Conservation (phyloP, 768 basidiomycete species). For the Lentinula sp. region DNA sequence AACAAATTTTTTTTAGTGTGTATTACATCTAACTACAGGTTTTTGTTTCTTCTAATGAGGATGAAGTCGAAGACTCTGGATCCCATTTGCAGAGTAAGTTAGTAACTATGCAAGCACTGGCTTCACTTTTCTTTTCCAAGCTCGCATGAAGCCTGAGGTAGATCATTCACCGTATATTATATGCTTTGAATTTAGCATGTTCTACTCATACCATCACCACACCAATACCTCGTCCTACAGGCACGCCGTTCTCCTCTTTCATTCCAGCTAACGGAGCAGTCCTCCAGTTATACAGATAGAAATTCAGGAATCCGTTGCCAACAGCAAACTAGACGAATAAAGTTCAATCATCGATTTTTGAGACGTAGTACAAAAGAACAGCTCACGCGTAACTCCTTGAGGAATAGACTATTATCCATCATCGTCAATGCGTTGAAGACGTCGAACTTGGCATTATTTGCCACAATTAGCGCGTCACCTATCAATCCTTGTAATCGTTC, state of each 20-base stretch:
- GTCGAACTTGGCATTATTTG: conserved; percentile 84
- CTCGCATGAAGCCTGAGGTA: too few species aligned
- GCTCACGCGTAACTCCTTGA: conserved; percentile 77
- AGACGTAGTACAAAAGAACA: background rate
- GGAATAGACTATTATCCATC: conserved; percentile 86
- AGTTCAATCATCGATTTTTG: background rate
- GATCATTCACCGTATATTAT: too few species aligned
- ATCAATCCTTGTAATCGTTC: conserved; percentile 67
- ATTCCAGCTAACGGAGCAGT: conserved; percentile 76
- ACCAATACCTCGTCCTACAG: conserved; percentile 79
- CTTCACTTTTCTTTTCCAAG: too few species aligned
- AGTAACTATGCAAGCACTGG: too few species aligned
- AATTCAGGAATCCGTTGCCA: conserved; percentile 89
- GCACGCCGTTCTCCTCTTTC: conserved; percentile 37
- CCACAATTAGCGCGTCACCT: conserved; percentile 75
- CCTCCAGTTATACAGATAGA: conserved; percentile 94
- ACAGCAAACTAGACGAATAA: conserved; percentile 65
- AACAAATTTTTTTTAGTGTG: conserved; percentile 10
- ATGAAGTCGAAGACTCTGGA: too few species aligned
- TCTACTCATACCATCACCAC: conserved; percentile 82
- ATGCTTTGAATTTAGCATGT: background rate
- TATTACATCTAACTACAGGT: background rate
- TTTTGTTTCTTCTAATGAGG: too few species aligned
- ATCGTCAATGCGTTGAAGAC: conserved; percentile 94
- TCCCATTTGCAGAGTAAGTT: too few species aligned